Conservation (phyloP, 176 grass and related monocot species). For the Alopecurus myosuroides region DNA sequence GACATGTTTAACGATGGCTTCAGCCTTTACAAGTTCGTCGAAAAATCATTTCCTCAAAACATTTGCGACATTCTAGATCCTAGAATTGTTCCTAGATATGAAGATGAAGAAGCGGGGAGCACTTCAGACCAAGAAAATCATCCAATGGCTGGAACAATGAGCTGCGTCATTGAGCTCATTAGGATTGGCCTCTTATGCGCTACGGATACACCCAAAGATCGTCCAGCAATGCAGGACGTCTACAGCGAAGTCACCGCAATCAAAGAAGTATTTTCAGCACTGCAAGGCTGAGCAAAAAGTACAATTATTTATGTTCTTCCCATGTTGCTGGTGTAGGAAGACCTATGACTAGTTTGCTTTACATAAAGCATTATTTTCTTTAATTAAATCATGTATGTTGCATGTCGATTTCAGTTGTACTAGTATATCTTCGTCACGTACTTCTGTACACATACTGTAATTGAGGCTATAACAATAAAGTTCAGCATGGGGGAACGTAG, state of each 20-base stretch:
- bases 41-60: slow-evolving; percentile 19
- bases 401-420: not conserved
- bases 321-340: not conserved
- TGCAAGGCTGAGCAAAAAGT: not conserved
- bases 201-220: slow-evolving; percentile 32
- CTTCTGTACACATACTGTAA: too few species aligned
- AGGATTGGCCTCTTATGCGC: slow-evolving; percentile 43
- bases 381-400: not conserved
- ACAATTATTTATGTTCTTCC: not conserved
- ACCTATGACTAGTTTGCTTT: not conserved
- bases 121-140: not conserved
- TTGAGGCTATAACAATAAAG: not conserved
- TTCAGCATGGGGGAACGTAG: not conserved
- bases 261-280: slow-evolving; percentile 16
- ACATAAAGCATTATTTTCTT: not conserved
- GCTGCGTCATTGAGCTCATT: slow-evolving; percentile 18
- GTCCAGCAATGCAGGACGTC: slow-evolving; percentile 39
- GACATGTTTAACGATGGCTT: slow-evolving; percentile 38
- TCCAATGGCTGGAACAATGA: not conserved
- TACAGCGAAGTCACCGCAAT: slow-evolving; percentile 23
- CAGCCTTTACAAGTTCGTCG: slow-evolving; percentile 38
- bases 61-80: slow-evolving; percentile 23
- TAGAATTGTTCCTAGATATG: not conserved
- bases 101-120: not conserved
- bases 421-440: not conserved